phyloP scores from a whole-genome alignment of 208 protist genomes.

The Vickermania ingenoplastis region DNA sequence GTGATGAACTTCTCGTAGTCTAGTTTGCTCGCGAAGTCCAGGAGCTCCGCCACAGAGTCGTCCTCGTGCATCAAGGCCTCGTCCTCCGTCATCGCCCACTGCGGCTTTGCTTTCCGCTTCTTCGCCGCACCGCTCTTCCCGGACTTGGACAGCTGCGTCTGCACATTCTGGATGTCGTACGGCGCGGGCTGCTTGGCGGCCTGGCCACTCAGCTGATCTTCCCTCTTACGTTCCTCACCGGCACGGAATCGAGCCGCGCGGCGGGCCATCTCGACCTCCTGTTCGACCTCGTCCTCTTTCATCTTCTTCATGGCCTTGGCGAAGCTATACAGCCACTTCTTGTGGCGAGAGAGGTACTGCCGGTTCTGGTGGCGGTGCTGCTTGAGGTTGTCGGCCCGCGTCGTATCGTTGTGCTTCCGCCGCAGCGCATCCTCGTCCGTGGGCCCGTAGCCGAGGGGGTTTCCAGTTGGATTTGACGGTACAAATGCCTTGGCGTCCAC shows the following conservation, averaged over 20 bases:
- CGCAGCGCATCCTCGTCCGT: constrained; percentile 46
- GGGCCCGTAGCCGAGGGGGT: constrained; percentile 49
- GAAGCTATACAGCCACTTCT: constrained; percentile 79
- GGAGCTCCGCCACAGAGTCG: constrained; percentile 44
- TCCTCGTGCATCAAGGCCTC: constrained; percentile 84
- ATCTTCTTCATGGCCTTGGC: constrained; percentile 70
- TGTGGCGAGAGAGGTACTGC: constrained; percentile 57
- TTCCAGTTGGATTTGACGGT: constrained; percentile 39
- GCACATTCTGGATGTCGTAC: constrained; percentile 24
- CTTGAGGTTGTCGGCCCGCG: constrained; percentile 43
- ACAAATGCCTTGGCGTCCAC: constrained; percentile 32
- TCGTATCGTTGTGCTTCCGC: constrained; percentile 25
- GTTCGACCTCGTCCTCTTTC: constrained; percentile 58
- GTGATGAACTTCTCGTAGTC: constrained; percentile 87
- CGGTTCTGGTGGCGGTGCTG: constrained; percentile 28
- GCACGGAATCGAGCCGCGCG: constrained; percentile 32
- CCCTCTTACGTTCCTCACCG: constrained; percentile 14
- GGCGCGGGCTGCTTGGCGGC: constrained; percentile 4
- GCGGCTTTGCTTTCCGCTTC: constrained; percentile 68
- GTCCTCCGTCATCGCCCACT: constrained; percentile 89
- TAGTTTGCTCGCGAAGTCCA: constrained; percentile 80
- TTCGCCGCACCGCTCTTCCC: constrained; percentile 14
- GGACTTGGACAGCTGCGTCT: constrained; percentile 10
- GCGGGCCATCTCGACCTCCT: constrained; percentile 51
- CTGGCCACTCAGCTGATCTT: constrained; percentile 10